Percentiles rank a stretch among this genome's conserved stretches.
phyloP scores from a whole-genome alignment of 129 eudicot species.

The Chrysanthemum makinoi region DNA sequence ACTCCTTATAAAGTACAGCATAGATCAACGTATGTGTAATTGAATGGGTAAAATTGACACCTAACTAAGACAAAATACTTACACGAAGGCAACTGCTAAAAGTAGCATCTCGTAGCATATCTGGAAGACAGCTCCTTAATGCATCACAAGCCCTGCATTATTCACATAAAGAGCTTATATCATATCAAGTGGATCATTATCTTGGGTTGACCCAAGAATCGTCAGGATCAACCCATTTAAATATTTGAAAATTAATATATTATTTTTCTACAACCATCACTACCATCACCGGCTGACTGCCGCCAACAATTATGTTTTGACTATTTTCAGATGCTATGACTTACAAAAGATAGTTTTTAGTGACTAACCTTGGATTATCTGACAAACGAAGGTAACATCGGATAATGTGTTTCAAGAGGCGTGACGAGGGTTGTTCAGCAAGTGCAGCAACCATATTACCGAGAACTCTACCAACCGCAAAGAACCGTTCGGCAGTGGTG shows the following conservation, averaged over 20 bases:
- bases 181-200: background rate
- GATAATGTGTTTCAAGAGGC: conserved; percentile 76
- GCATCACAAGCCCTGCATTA: conserved; percentile 81
- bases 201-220: no score
- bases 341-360: no score
- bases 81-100: conserved; percentile 82
- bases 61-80: conserved; percentile 28
- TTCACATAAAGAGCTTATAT: conserved; percentile 7
- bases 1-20: no score
- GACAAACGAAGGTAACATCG: conserved; percentile 85
- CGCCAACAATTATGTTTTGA: no score
- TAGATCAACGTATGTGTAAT: no score
- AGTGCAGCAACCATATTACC: conserved; percentile 87
- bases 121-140: conserved; percentile 68
- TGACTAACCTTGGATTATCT: conserved; percentile 73
- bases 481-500: conserved; percentile 89
- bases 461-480: conserved; percentile 75
- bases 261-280: no score
- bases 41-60: background rate
- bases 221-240: no score
- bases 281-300: no score
- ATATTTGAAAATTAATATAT: no score
- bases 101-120: conserved; percentile 75
- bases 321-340: no score
- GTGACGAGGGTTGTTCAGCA: conserved; percentile 86